Base-by-base conservation (phyloP, 78 protist species). In the Dictyostelium intermedium region DNA sequence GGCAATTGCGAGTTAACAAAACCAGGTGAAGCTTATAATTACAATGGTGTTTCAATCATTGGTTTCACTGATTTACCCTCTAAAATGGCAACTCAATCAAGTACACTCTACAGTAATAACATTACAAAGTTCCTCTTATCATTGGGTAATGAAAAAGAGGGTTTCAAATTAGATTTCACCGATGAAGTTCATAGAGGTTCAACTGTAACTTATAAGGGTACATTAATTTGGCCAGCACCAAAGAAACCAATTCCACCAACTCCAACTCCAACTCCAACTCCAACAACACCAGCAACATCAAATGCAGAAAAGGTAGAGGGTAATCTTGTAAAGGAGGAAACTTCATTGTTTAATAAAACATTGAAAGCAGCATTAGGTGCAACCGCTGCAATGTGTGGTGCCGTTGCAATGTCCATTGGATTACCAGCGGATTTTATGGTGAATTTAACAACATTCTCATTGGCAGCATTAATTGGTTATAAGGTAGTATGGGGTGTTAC, bases 41-140 rank as follows among this genome's bases (percentile, higher is more conserved):
- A 91, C 85, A 91, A 95, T 56, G 99, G 98, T 32, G 99, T 98
- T 25, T 84, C 89, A 2, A 91, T 97, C 61, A 37, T 99, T 23
- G 99, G 99, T 41, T 95, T 78, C 97, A 99, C 99, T n/a, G 99
- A 99, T 95, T 56, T 99, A 35, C 98, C 98, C 9, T 77, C 97
- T 23, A 94, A 99, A 72, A 91, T 99, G 97, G 98, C 99, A 16
- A 92, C 96, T 4, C 97, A 94, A 82, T 35, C 98, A 5, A 80
- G 95, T 32, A 63, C 43, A 37, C 92, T 98, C 34, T 99, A 97
- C 91, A 69, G 97, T 18, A 95, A 91, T 96, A 98, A 99, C 84
- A 27, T 99, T 5, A 9, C 53, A 39, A 83, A 97, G 41, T 89
- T 99, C 84, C 72, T 99, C 20, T 47, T 82, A 37, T 56, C 96